Evolutionary conservation across 768 basidiomycete genomes (phyloP).

Genomic region (Boletus sp.): DNA sequence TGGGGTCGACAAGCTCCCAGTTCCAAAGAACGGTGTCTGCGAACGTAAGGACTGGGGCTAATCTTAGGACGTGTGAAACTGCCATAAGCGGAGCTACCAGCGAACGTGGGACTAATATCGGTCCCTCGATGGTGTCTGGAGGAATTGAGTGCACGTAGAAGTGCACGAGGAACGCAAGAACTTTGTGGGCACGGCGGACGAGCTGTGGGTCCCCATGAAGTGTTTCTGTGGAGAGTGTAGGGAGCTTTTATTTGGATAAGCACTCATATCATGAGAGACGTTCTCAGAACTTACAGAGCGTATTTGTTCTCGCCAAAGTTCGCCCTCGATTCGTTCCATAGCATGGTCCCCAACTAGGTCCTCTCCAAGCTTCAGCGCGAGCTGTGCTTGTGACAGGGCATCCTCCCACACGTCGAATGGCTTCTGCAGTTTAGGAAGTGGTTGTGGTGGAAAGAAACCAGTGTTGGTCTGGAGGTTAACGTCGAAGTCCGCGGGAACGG

Average conservation of each 20-base stretch:
- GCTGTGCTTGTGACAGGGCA: conserved; percentile 53
- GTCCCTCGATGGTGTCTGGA: conserved; percentile 31
- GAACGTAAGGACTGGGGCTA: conserved; percentile 94
- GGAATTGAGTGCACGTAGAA: conserved; percentile 87
- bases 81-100: conserved; percentile 74
- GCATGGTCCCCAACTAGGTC: conserved; percentile 48
- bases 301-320: conserved; percentile 65
- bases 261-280: conserved; percentile 1
- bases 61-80: conserved; percentile 71
- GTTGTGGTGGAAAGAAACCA: conserved; percentile 79
- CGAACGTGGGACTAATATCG: conserved; percentile 66
- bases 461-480: conserved; percentile 46
- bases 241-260: conserved; percentile 52
- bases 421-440: conserved; percentile 52
- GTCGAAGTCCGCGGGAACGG: conserved; percentile 49
- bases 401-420: conserved; percentile 70
- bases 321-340: conserved; percentile 50
- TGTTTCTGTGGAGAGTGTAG: conserved; percentile 54
- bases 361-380: conserved; percentile 53
- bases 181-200: conserved; percentile 82
- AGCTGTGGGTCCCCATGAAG: conserved; percentile 55
- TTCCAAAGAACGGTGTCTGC: conserved; percentile 98
- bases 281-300: conserved; percentile 48
- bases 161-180: conserved; percentile 85
- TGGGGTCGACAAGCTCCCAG: conserved; percentile 58